Percentiles rank a stretch among this genome's conserved stretches.
Conservation (phyloP, 257 asterid genomes). For the Striga asiatica region DNA sequence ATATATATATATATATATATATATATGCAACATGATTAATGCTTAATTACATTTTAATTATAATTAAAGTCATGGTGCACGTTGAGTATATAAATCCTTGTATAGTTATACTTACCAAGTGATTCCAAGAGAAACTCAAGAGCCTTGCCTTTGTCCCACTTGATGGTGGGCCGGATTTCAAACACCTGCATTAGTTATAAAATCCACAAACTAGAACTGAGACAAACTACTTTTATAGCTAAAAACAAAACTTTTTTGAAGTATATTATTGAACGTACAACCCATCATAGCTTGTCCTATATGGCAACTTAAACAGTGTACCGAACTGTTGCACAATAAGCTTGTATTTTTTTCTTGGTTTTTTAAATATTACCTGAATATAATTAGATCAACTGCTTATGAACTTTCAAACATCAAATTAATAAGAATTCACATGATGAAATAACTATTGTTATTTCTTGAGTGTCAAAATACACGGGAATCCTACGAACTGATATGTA, state of each 20-base stretch:
- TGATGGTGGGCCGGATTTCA: conserved; percentile 86
- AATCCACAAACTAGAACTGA: background rate
- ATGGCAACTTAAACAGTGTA: background rate
- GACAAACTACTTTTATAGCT: background rate
- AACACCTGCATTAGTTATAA: conserved; percentile 50
- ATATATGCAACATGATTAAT: conserved; percentile 2
- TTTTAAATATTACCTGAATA: too few relatives aligned
- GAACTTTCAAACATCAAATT: too few relatives aligned
- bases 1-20: too few relatives aligned
- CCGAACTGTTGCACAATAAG: too few relatives aligned
- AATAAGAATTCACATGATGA: too few relatives aligned
- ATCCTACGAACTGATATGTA: too few relatives aligned
- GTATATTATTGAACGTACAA: conserved; percentile 8
- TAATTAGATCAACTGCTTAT: too few relatives aligned
- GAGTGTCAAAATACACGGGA: too few relatives aligned
- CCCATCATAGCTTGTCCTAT: conserved; percentile 10
- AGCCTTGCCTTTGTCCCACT: conserved; percentile 99
- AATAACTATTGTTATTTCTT: too few relatives aligned
- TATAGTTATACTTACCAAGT: conserved; percentile 53
- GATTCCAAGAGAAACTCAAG: conserved; percentile 82
- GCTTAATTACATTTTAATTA: too few relatives aligned
- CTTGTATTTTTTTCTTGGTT: too few relatives aligned
- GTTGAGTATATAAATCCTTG: background rate
- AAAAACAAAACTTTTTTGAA: background rate
- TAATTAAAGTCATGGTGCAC: background rate